Evolutionary conservation across 1,284 basidiomycete species (phyloP), one percentile per base, ranked within the genome.

Genomic region (Anthracocystis setariae): DNA sequence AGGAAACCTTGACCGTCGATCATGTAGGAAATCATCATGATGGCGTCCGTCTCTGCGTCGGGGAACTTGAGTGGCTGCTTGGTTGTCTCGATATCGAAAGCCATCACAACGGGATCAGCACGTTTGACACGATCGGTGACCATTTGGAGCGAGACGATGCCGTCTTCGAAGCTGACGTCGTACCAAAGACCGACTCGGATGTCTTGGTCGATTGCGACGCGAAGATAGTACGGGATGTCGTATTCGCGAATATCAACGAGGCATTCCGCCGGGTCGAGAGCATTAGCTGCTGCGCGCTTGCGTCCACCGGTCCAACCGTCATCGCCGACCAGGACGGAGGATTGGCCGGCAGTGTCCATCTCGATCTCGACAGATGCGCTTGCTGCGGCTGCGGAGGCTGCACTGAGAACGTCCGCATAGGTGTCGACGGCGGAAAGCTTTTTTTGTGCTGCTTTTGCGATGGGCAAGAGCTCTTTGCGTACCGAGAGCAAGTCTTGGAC

Each of bases 1-100:
- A 99, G 88, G 80, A 91, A 99, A 0, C 96, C 96, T 83, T 98
- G 92, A 0, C 93, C 93, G 82, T 96, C 93, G 33, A 96, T 86
- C 93, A 96, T 96, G 85, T 95, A 96, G 42, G 96, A 98, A 74
- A 99, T 98, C 96, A 99, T 99, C 95, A 99, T 98, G 78, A 99
- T 93, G 82, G 96, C 94, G 85, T 98, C 96, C 20, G 92, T 90
- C 12, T 90, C 89, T 74, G 93, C 91, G 85, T 98, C 96, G 0
- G 96, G 96, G 82, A 98, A 98, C 84, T 98, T 98, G 81, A 98
- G 89, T 13, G 96, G 96, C 46, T 93, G 92, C 85, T 99, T 99
- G 1, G 94, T 94, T 25, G 93, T 96, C 85, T 99, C 96, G 80
- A 99, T 99, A 89, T 98, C 96, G 84, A 89, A 99, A 0, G 96